Evolutionary conservation across 129 eudicot species (phyloP).

Genomic region (Artemisia annua): DNA sequence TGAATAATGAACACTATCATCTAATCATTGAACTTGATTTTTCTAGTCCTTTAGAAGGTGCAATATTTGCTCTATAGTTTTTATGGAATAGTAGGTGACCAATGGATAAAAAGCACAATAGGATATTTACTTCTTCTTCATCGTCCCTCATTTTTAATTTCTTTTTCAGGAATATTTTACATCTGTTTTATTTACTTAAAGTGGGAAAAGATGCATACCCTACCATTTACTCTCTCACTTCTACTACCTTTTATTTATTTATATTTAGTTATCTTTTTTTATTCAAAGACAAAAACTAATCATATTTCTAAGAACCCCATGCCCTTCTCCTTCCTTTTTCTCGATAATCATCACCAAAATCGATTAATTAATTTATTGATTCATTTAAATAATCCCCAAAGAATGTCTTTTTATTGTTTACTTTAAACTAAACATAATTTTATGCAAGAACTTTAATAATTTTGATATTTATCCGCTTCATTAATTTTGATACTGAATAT

Average conservation of each 20-base stretch:
- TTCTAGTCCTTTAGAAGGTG: slow-evolving; percentile 16
- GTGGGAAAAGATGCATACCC: slow-evolving; percentile 34
- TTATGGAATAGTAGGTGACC: slow-evolving; percentile 55
- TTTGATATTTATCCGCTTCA: neutral
- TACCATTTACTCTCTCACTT: slow-evolving; percentile 38
- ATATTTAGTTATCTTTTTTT: neutral
- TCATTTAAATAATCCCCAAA: slow-evolving; percentile 8
- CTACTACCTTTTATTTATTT: slow-evolving; percentile 14
- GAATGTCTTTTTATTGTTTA: slow-evolving; percentile 7
- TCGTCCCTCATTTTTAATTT: slow-evolving; percentile 25
- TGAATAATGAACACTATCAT: neutral
- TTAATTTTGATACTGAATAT: neutral
- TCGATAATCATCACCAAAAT: slow-evolving; percentile 25
- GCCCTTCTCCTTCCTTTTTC: slow-evolving; percentile 26
- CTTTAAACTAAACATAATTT: slow-evolving; percentile 6
- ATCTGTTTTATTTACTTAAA: slow-evolving; percentile 32
- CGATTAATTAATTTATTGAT: neutral
- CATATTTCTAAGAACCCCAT: slow-evolving; percentile 29
- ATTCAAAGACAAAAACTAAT: neutral
- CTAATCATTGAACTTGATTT: neutral
- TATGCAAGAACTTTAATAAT: neutral
- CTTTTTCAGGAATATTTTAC: slow-evolving; percentile 32
- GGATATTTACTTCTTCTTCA: slow-evolving; percentile 29
- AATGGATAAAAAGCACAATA: slow-evolving; percentile 59
- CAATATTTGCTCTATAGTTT: no score